Evolutionary conservation across 495 filamentous ascomycete genomes (phyloP).

Genomic region (Penicilliopsis zonata): DNA sequence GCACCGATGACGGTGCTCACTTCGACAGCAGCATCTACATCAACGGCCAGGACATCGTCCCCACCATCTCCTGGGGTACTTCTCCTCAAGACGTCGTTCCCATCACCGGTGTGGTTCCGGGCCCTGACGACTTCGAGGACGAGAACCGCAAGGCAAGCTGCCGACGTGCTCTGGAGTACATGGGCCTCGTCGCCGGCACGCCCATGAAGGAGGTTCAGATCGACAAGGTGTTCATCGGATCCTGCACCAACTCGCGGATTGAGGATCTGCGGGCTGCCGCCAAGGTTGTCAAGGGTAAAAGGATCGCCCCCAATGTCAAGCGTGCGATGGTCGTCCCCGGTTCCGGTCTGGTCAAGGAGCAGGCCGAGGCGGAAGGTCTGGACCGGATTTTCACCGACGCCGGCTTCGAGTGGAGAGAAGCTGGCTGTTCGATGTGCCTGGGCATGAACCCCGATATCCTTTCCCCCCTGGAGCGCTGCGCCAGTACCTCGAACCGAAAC

Average conservation of each 20-base stretch:
- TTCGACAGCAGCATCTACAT: slow-evolving; percentile 83
- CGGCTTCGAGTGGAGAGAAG: slow-evolving; percentile 96
- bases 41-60: slow-evolving; percentile 81
- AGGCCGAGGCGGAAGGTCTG: slow-evolving; percentile 84
- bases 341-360: slow-evolving; percentile 86
- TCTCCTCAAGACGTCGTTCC: slow-evolving; percentile 91
- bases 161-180: slow-evolving; percentile 80
- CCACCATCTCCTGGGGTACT: slow-evolving; percentile 94
- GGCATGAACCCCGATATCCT: slow-evolving; percentile 99
- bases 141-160: slow-evolving; percentile 67
- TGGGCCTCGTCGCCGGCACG: slow-evolving; percentile 79
- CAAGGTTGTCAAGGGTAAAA: slow-evolving; percentile 71
- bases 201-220: slow-evolving; percentile 81
- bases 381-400: slow-evolving; percentile 86
- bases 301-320: slow-evolving; percentile 78
- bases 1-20: slow-evolving; percentile 71
- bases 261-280: slow-evolving; percentile 90
- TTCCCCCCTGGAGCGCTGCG: slow-evolving; percentile 86
- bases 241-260: slow-evolving; percentile 94
- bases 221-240: slow-evolving; percentile 97
- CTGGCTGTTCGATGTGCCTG: slow-evolving; percentile 96
- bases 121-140: slow-evolving; percentile 74
- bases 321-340: slow-evolving; percentile 94
- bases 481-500: slow-evolving; percentile 92
- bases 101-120: slow-evolving; percentile 80